Percentiles rank a stretch among this genome's conserved stretches.
phyloP scores from a whole-genome alignment of 305 asterid genomes.

The Rubia peregrina region DNA sequence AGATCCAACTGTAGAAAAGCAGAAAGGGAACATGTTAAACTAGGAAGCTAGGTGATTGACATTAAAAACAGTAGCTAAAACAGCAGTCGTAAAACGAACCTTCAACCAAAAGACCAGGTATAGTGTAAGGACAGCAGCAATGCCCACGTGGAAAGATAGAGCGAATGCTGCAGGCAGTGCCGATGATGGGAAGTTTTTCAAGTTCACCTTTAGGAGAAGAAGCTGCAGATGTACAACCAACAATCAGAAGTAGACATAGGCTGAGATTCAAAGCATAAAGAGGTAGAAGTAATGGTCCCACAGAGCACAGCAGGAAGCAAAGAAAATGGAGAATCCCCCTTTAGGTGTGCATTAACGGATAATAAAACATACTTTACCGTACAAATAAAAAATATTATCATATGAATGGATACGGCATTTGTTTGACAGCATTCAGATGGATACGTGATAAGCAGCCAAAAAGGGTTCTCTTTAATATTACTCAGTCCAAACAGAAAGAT shows the following conservation, averaged over 20 bases:
- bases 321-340: not conserved
- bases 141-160: slow-evolving; percentile 68
- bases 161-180: slow-evolving; percentile 67
- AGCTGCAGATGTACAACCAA: slow-evolving; percentile 41
- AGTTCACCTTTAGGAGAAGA: slow-evolving; percentile 58
- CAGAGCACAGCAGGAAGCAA: not conserved
- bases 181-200: slow-evolving; percentile 71
- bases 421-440: too few relatives aligned
- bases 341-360: not conserved
- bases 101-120: slow-evolving; percentile 81
- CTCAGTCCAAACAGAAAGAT: slow-evolving; percentile 6
- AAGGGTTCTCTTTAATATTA: not conserved
- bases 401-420: not conserved
- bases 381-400: not conserved
- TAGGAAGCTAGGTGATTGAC: not conserved
- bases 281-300: too few relatives aligned
- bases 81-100: slow-evolving; percentile 37
- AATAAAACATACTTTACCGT: not conserved
- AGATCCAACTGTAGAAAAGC: slow-evolving; percentile 65
- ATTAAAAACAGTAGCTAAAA: not conserved
- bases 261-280: not conserved
- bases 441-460: not conserved
- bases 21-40: not conserved
- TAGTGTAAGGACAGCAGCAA: slow-evolving; percentile 75
- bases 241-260: not conserved